These are phyloP conservation scores for Cerrena zonata DNA, from an alignment of 1,284 basidiomycete species.

Conservation along the genomic window DNA sequence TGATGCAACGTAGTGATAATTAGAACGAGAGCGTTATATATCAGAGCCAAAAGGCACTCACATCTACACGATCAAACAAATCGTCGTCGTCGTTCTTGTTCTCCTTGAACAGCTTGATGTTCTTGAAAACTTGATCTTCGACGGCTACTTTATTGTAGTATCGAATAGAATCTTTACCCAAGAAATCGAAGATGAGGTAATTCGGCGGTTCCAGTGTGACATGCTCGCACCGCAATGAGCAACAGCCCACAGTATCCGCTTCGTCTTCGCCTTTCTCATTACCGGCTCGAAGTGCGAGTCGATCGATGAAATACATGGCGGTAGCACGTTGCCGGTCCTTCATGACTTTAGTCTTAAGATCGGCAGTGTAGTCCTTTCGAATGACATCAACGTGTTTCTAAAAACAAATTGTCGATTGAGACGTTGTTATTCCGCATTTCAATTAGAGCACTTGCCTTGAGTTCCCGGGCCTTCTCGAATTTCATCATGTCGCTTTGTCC, in stretches of 20 bases:
- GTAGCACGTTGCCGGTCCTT: slow-evolving; percentile 89
- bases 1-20: slow-evolving; percentile 34
- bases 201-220: slow-evolving; percentile 84
- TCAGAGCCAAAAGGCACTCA: slow-evolving; percentile 34
- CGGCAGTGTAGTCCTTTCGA: slow-evolving; percentile 78
- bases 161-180: slow-evolving; percentile 96
- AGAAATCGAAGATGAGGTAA: slow-evolving; percentile 87
- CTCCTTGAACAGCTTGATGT: slow-evolving; percentile 58
- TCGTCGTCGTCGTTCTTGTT: slow-evolving; percentile 85
- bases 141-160: slow-evolving; percentile 89
- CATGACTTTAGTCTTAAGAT: slow-evolving; percentile 86
- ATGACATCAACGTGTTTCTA: slow-evolving; percentile 88
- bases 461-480: slow-evolving; percentile 91
- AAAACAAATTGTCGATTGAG: slow-evolving; percentile 1
- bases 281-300: slow-evolving; percentile 89
- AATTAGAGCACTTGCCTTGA: slow-evolving; percentile 66
- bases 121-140: slow-evolving; percentile 61
- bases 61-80: slow-evolving; percentile 89
- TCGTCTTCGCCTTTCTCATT: slow-evolving; percentile 98
- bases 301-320: slow-evolving; percentile 96
- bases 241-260: slow-evolving; percentile 95
- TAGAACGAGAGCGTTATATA: too few species aligned
- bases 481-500: slow-evolving; percentile 94
- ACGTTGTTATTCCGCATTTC: background rate
- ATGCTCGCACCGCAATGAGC: slow-evolving; percentile 90